phyloP scores from a whole-genome alignment of 1,139 yeast genomes.

The Magnusiomyces ingens region DNA sequence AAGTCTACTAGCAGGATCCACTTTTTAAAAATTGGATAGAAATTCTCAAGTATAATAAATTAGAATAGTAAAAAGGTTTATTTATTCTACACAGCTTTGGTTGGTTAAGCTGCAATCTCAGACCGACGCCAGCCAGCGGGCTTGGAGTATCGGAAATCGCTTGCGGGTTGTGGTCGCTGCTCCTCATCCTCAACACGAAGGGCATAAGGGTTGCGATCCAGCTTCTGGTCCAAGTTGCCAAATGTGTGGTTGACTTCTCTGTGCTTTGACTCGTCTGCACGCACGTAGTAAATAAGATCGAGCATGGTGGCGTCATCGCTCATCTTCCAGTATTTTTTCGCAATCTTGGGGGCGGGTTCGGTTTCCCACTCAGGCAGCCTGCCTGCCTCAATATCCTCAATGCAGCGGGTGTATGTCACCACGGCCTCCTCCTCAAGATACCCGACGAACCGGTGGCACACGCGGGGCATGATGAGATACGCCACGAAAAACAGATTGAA shows the following conservation, averaged over 20 bases:
- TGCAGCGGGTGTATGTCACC: conserved; percentile 56
- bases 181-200: conserved; percentile 33
- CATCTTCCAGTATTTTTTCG: conserved; percentile 58
- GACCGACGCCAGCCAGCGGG: conserved; percentile 57
- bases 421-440: conserved; percentile 76
- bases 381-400: conserved; percentile 48
- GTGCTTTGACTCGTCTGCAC: conserved; percentile 67
- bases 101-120: conserved; percentile 36
- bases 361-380: conserved; percentile 44
- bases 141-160: conserved; percentile 37
- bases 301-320: conserved; percentile 46
- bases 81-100: too few species aligned
- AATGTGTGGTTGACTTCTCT: conserved; percentile 71
- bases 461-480: conserved; percentile 52
- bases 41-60: too few species aligned
- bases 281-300: conserved; percentile 51
- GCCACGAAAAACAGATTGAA: conserved; percentile 57
- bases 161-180: conserved; percentile 47
- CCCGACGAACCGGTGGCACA: conserved; percentile 72
- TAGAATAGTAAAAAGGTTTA: too few species aligned
- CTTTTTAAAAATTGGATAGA: conserved; percentile 40
- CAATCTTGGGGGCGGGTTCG: conserved; percentile 40
- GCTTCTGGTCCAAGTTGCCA: conserved; percentile 49
- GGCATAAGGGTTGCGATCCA: conserved; percentile 65
- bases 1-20: conserved; percentile 64